Percentiles rank a stretch among this genome's conserved stretches.
Conservation (phyloP, 192 early-diverging fungal species). For the Dispira simplex region DNA sequence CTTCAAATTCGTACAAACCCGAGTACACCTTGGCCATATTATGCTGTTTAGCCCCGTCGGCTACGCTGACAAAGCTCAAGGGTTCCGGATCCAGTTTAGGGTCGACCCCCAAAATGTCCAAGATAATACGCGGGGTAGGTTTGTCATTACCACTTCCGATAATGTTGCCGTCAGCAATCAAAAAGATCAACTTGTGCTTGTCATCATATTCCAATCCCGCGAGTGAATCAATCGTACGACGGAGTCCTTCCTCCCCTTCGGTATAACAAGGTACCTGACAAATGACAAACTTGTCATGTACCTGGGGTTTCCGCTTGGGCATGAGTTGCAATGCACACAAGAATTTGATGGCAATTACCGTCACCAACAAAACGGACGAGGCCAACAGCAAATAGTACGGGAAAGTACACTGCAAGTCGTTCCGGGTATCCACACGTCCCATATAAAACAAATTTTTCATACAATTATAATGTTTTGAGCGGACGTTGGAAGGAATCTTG, state of each 20-base stretch:
- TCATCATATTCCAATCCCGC: constrained; percentile 65
- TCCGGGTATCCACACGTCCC: constrained; percentile 64
- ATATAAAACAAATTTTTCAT: constrained; percentile 72
- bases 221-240: constrained; percentile 72
- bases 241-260: constrained; percentile 71
- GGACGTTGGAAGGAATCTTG: constrained; percentile 18
- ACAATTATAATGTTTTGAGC: constrained; percentile 38
- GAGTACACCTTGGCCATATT: constrained; percentile 96
- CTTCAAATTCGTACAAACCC: constrained; percentile 78
- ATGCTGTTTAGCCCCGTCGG: constrained; percentile 77
- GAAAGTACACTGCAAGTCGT: constrained; percentile 60
- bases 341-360: constrained; percentile 71
- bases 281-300: constrained; percentile 92
- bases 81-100: constrained; percentile 57
- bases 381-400: constrained; percentile 75
- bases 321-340: constrained; percentile 63
- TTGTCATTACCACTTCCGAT: constrained; percentile 90
- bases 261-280: constrained; percentile 93
- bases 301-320: constrained; percentile 54
- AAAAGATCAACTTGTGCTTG: constrained; percentile 73
- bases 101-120: constrained; percentile 84
- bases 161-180: constrained; percentile 87
- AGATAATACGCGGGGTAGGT: constrained; percentile 91
- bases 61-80: constrained; percentile 68
- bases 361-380: constrained; percentile 53